phyloP scores from a whole-genome alignment of 345 rosid genomes.

The Erucastrum elatum region DNA sequence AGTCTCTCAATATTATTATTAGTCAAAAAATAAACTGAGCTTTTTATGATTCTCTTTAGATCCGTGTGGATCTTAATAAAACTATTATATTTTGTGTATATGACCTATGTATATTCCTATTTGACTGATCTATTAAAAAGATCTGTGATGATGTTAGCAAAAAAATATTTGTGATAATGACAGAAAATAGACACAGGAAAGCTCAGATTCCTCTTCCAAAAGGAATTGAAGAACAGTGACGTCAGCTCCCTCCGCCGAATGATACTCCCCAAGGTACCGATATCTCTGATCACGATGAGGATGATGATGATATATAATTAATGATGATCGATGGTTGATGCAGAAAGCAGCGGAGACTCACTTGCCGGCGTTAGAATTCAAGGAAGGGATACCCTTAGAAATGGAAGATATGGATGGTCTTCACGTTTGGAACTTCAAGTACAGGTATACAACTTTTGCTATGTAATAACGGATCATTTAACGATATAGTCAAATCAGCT shows the following conservation, averaged over 20 bases:
- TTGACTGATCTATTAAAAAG: not conserved
- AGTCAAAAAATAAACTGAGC: not conserved
- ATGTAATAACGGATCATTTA: not conserved
- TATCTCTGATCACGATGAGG: not conserved
- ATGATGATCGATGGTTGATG: not conserved
- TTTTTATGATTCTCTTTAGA: not conserved
- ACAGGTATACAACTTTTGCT: conserved; percentile 52
- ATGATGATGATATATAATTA: not conserved
- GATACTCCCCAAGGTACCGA: conserved; percentile 88
- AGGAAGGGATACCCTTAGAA: conserved; percentile 76
- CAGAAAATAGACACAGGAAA: conserved; percentile 74
- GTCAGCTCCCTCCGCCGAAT: conserved; percentile 88
- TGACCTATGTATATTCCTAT: not conserved
- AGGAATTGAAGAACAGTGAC: conserved; percentile 94
- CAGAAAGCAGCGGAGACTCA: conserved; percentile 96
- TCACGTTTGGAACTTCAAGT: conserved; percentile 88
- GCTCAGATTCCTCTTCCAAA: conserved; percentile 80
- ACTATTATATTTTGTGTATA: not conserved
- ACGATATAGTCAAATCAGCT: not conserved
- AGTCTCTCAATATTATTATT: not conserved
- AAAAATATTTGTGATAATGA: conserved; percentile 23
- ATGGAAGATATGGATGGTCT: conserved; percentile 84
- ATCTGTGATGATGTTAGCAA: conserved; percentile 15
- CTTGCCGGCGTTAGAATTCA: conserved; percentile 76
- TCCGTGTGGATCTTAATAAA: conserved; percentile 7